Evolutionary conservation across 768 basidiomycete species (phyloP).

Genomic region (Termitomyces sp.): DNA sequence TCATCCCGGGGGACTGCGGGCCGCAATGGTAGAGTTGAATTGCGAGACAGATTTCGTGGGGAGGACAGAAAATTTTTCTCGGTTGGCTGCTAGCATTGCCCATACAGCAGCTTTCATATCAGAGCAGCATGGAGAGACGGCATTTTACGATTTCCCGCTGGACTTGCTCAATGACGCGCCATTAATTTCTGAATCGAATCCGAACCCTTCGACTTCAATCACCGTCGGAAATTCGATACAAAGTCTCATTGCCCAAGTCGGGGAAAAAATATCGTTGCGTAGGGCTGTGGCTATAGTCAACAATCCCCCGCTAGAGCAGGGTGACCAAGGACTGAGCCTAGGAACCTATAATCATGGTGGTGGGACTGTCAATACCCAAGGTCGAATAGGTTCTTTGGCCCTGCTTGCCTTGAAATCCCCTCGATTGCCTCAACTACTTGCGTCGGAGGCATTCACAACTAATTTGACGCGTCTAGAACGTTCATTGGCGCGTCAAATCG

Average conservation of each 20-base stretch:
- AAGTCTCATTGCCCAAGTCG: constrained; percentile 67
- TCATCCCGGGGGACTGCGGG: constrained; percentile 50
- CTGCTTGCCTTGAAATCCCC: constrained; percentile 49
- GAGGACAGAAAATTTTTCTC: constrained; percentile 75
- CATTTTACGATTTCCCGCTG: constrained; percentile 47
- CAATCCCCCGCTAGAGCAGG: constrained; percentile 31
- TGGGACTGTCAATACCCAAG: constrained; percentile 40
- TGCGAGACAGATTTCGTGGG: constrained; percentile 98
- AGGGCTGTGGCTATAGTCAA: constrained; percentile 48
- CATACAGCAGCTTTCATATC: constrained; percentile 76
- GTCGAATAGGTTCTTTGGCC: constrained; percentile 56
- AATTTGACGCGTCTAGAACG: constrained; percentile 64
- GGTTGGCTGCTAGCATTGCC: constrained; percentile 74
- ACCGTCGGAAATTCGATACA: constrained; percentile 63
- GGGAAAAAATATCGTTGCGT: constrained; percentile 72
- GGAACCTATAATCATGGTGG: constrained; percentile 64
- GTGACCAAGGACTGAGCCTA: constrained; percentile 36
- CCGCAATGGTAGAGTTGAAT: constrained; percentile 86
- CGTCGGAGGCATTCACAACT: constrained; percentile 42
- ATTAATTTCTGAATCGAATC: constrained; percentile 42
- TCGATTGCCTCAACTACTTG: constrained; percentile 37
- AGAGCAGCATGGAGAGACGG: constrained; percentile 27
- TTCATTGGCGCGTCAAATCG: constrained; percentile 78
- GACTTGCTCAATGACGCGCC: constrained; percentile 57
- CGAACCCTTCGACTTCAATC: constrained; percentile 28